These are phyloP conservation scores for Tylopilus orsonianus DNA, from an alignment of 1,284 basidiomycete species.

Conservation along the genomic window DNA sequence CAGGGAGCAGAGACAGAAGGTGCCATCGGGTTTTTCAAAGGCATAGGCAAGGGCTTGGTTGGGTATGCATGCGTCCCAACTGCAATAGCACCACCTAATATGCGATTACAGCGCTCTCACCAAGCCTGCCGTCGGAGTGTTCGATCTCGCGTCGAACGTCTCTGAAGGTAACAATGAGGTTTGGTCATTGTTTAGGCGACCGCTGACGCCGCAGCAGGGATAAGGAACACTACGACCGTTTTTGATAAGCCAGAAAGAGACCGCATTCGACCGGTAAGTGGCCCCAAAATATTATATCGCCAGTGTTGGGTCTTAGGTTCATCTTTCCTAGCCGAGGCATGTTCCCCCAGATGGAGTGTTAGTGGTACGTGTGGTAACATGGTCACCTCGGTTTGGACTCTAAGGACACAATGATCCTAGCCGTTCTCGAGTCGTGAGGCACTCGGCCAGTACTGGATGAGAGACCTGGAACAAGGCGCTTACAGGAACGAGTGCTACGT, in stretches of 20 bases:
- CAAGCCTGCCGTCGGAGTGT: slow-evolving; percentile 95
- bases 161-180: slow-evolving; percentile 69
- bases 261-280: slow-evolving; percentile 74
- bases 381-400: neutral
- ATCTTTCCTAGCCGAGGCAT: slow-evolving; percentile 67
- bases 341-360: slow-evolving; percentile 86
- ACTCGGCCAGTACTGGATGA: slow-evolving; percentile 95
- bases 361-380: slow-evolving; percentile 50
- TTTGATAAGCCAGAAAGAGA: slow-evolving; percentile 94
- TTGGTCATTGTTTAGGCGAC: neutral
- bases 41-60: slow-evolving; percentile 94
- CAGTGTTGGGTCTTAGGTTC: neutral
- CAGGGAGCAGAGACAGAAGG: slow-evolving; percentile 96
- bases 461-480: slow-evolving; percentile 85
- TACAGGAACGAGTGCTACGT: slow-evolving; percentile 88
- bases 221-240: slow-evolving; percentile 97
- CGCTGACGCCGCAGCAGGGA: slow-evolving; percentile 44
- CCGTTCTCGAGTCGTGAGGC: slow-evolving; percentile 90
- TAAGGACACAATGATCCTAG: slow-evolving; percentile 39
- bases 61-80: slow-evolving; percentile 55
- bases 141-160: slow-evolving; percentile 94
- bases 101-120: slow-evolving; percentile 71
- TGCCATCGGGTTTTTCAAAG: slow-evolving; percentile 96
- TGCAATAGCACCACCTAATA: slow-evolving; percentile 17
- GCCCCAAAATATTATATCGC: neutral